Percentiles rank a stretch among this genome's conserved stretches.
Conservation (phyloP, 208 protist genomes). For the Leishmania amazonensis region DNA sequence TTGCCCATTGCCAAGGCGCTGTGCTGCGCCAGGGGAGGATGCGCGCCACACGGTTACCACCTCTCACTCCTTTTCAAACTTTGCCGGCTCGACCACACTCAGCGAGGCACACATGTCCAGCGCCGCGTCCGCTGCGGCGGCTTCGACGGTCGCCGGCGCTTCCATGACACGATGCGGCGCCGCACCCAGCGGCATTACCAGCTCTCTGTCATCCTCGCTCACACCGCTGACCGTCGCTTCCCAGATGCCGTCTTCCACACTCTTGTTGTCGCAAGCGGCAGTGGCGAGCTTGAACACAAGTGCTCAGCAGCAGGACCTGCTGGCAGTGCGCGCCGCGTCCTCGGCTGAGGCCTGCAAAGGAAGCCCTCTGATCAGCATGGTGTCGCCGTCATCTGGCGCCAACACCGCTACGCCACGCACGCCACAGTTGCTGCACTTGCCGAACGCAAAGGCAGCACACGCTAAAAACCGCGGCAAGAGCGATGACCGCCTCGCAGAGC, state of each 20-base stretch:
- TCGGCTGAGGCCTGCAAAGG: slow-evolving; percentile 10
- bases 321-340: slow-evolving; percentile 2
- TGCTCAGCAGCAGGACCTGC: slow-evolving; percentile 11
- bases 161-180: background rate
- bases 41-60: background rate
- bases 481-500: background rate
- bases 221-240: background rate
- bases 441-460: background rate
- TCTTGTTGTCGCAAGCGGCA: slow-evolving; percentile 9
- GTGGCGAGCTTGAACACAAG: slow-evolving; percentile 13
- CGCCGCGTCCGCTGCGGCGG: background rate
- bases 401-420: background rate
- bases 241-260: background rate
- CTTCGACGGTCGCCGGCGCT: background rate
- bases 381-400: background rate
- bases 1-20: background rate
- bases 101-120: slow-evolving; percentile 9
- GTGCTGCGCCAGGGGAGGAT: background rate
- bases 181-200: background rate
- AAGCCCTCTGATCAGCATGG: slow-evolving; percentile 3
- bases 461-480: background rate
- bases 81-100: background rate
- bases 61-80: background rate
- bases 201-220: background rate
- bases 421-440: background rate